A percentile compares a stretch with the other conserved stretches of the same genome.
phyloP scores from a whole-genome alignment of 495 filamentous ascomycete species.

The Cetradonia linearis region DNA sequence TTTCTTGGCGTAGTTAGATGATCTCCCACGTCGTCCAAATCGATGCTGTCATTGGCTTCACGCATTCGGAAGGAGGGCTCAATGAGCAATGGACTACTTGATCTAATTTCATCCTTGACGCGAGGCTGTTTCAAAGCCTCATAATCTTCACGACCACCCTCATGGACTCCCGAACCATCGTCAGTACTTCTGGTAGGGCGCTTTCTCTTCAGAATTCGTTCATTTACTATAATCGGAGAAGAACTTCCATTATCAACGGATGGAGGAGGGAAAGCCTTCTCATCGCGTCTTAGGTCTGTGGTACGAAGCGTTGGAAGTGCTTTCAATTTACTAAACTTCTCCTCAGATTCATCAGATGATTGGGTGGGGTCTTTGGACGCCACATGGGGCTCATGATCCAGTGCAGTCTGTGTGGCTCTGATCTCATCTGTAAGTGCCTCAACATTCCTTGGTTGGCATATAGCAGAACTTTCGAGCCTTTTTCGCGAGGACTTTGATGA shows the following conservation, averaged over 20 bases:
- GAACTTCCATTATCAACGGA: not conserved
- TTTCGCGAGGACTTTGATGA: not conserved
- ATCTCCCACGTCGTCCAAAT: constrained; percentile 60
- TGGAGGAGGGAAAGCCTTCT: not conserved
- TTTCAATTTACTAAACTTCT: not conserved
- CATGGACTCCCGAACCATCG: not conserved
- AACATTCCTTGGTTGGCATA: not conserved
- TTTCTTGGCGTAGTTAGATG: constrained; percentile 57
- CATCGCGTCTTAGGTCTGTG: not conserved
- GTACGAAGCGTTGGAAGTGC: not conserved
- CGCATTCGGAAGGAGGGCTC: not conserved
- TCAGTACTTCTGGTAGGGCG: not conserved
- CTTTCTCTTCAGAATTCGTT: constrained; percentile 25
- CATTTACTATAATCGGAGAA: constrained; percentile 25
- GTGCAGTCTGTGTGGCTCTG: not conserved
- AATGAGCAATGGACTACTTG: constrained; percentile 20
- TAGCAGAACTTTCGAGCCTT: not conserved
- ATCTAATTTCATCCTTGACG: constrained; percentile 22
- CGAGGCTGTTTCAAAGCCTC: constrained; percentile 1
- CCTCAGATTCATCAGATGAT: constrained; percentile 8
- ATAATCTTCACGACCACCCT: not conserved
- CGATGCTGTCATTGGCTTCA: constrained; percentile 42
- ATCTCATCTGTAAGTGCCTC: not conserved
- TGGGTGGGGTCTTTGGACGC: constrained; percentile 13
- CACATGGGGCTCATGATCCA: not conserved